Evolutionary conservation across 768 basidiomycete genomes (phyloP).

Genomic region (Amanita fuliginea): DNA sequence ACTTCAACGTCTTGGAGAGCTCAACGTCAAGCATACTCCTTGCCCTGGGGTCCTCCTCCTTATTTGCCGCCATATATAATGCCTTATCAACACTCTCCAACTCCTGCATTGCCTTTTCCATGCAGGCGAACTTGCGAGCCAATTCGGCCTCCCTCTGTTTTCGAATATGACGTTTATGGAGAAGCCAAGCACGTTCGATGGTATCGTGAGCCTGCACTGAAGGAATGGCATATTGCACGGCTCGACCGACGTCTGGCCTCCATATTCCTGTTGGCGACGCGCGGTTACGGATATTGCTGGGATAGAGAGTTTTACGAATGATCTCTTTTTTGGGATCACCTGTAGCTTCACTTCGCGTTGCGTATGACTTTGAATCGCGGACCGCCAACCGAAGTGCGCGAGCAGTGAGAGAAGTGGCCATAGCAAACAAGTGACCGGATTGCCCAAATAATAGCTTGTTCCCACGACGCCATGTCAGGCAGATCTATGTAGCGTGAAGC

Average conservation of each 20-base stretch:
- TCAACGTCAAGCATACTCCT: slow-evolving; percentile 47
- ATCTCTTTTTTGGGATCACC: slow-evolving; percentile 57
- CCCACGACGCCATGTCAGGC: slow-evolving; percentile 2
- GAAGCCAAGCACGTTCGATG: slow-evolving; percentile 82
- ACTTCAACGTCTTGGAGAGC: slow-evolving; percentile 49
- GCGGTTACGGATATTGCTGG: slow-evolving; percentile 58
- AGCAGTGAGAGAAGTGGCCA: slow-evolving; percentile 29
- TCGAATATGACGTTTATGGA: slow-evolving; percentile 68
- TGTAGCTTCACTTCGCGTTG: slow-evolving; percentile 28
- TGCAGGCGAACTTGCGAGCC: slow-evolving; percentile 66
- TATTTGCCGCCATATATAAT: slow-evolving; percentile 64
- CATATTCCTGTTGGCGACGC: slow-evolving; percentile 74
- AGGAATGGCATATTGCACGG: slow-evolving; percentile 77
- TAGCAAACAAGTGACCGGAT: slow-evolving; percentile 10
- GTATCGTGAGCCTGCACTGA: slow-evolving; percentile 86
- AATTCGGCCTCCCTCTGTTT: slow-evolving; percentile 60
- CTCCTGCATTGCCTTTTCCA: slow-evolving; percentile 80
- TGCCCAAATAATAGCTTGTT: neutral
- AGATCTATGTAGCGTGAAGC: too few relatives aligned
- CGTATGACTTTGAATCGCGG: slow-evolving; percentile 29
- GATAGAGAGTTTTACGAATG: slow-evolving; percentile 75
- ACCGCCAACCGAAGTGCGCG: slow-evolving; percentile 20
- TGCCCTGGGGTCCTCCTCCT: slow-evolving; percentile 61
- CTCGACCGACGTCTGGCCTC: slow-evolving; percentile 68
- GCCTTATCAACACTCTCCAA: slow-evolving; percentile 47